A percentile compares a stretch with the other conserved stretches of the same genome.
phyloP scores from a whole-genome alignment of 139 green algal species.

The Tetratostichococcus sp. region DNA sequence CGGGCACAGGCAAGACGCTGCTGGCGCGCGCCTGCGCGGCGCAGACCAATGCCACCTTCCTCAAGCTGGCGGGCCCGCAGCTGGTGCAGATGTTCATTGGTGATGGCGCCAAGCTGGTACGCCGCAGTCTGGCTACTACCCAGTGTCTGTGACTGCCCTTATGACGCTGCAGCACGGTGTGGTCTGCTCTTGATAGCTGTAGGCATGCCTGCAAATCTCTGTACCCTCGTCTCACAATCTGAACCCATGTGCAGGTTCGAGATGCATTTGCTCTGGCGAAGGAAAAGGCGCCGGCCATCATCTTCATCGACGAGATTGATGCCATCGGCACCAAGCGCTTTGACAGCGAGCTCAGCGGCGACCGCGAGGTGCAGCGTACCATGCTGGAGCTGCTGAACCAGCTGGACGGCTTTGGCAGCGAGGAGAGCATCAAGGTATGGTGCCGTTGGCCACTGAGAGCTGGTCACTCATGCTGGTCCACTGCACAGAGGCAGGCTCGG shows the following conservation, averaged over 20 bases:
- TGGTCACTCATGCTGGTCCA: too few species aligned
- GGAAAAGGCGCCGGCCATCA: conserved; percentile 97
- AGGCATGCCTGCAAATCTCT: too few species aligned
- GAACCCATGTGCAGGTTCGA: conserved; percentile 31
- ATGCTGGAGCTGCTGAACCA: conserved; percentile 99
- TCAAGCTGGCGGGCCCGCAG: conserved; percentile 97
- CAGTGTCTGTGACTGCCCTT: too few species aligned
- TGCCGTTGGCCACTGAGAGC: too few species aligned
- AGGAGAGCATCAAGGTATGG: conserved; percentile 83
- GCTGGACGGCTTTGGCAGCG: conserved; percentile 88
- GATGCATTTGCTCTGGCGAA: conserved; percentile 98
- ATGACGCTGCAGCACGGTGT: too few species aligned
- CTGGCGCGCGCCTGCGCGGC: conserved; percentile 90
- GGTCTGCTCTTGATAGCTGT: too few species aligned
- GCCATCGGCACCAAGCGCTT: conserved; percentile 95
- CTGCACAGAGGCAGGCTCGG: too few species aligned
- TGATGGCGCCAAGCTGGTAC: conserved; percentile 97
- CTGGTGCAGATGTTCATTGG: conserved; percentile 99
- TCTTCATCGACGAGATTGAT: conserved; percentile 99
- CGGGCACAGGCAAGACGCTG: conserved; percentile 93
- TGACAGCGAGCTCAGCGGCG: conserved; percentile 89
- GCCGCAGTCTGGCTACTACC: too few species aligned
- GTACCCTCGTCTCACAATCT: too few species aligned
- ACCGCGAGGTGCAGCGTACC: conserved; percentile 95
- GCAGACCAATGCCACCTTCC: conserved; percentile 97